Conservation (phyloP, 228 moss, liverwort and hornwort species). For the Sphagnum magellanicum region DNA sequence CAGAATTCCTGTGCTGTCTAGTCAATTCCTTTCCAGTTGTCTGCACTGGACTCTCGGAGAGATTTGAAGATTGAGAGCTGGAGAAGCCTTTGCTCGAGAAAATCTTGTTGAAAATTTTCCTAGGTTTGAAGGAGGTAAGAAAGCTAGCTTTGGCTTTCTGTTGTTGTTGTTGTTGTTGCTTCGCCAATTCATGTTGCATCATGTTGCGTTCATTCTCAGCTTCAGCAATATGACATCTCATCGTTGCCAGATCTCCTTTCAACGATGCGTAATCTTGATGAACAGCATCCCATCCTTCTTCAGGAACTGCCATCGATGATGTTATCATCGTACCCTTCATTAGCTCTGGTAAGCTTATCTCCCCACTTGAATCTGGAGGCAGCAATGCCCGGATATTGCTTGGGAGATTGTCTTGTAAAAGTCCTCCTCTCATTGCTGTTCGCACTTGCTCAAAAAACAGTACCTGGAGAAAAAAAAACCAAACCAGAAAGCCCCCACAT, state of each 20-base stretch:
- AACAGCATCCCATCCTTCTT: constrained; percentile 50
- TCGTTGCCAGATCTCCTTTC: constrained; percentile 64
- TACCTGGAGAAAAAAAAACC: constrained; percentile 23
- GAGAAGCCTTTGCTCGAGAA: constrained; percentile 47
- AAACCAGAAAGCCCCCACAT: no score
- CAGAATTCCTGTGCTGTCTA: constrained; percentile 19
- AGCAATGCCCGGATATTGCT: constrained; percentile 35
- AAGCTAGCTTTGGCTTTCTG: constrained; percentile 22
- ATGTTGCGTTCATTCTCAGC: constrained; percentile 53
- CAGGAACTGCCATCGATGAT: constrained; percentile 36
- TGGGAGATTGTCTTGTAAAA: constrained; percentile 50
- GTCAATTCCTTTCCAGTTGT: constrained; percentile 3
- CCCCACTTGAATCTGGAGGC: constrained; percentile 33
- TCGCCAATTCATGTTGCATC: constrained; percentile 20
- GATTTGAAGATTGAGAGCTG: constrained; percentile 26
- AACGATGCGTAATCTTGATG: constrained; percentile 69
- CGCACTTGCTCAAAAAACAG: constrained; percentile 72
- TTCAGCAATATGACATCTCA: constrained; percentile 58
- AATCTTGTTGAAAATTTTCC: constrained; percentile 52
- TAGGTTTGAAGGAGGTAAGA: constrained; percentile 47
- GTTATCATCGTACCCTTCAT: constrained; percentile 4
- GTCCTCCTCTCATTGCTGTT: constrained; percentile 49
- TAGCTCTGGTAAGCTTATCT: constrained; percentile 23
- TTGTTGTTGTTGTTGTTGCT: constrained; percentile 5
- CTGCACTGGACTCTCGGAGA: constrained; percentile 18